Evolutionary conservation across 2,329 filamentous ascomycete genomes (phyloP).

Genomic region (Cytospora piceae): DNA sequence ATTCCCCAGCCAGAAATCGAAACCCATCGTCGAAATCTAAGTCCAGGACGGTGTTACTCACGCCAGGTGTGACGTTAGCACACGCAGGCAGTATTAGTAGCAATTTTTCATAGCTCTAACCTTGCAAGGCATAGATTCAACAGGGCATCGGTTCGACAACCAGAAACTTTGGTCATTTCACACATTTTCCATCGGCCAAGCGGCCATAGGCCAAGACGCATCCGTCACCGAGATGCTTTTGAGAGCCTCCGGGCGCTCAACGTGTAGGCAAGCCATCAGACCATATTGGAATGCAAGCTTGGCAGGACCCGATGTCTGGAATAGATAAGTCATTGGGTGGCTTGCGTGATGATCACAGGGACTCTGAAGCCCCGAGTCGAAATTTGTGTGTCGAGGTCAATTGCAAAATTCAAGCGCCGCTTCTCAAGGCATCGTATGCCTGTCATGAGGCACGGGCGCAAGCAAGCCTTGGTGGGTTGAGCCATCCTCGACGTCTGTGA

Average conservation of each 20-base stretch:
- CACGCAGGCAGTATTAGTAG: not conserved
- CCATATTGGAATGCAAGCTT: not conserved
- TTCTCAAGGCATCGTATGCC: conserved; percentile 21
- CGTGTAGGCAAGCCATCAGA: not conserved
- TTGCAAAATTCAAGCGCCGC: conserved; percentile 15
- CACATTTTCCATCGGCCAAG: not conserved
- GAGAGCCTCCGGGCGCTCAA: not conserved
- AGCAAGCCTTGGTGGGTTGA: not conserved
- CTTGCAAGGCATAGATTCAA: not conserved
- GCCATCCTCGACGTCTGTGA: conserved; percentile 24
- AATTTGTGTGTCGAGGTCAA: conserved; percentile 18
- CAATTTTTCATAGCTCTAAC: not conserved
- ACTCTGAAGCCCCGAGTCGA: conserved; percentile 1
- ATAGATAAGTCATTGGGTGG: conserved; percentile 10
- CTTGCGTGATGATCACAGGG: conserved; percentile 2
- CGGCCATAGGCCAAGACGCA: not conserved
- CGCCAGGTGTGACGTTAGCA: not conserved
- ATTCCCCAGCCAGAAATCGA: not conserved
- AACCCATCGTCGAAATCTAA: not conserved
- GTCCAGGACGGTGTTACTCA: not conserved
- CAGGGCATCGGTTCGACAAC: not conserved
- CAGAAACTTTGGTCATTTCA: not conserved
- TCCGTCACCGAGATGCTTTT: not conserved
- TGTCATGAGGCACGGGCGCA: conserved; percentile 11
- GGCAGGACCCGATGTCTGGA: not conserved